These are phyloP conservation scores for Dryadomyces sulphureus DNA, from an alignment of 2,329 filamentous ascomycete species.

Conservation along the genomic window DNA sequence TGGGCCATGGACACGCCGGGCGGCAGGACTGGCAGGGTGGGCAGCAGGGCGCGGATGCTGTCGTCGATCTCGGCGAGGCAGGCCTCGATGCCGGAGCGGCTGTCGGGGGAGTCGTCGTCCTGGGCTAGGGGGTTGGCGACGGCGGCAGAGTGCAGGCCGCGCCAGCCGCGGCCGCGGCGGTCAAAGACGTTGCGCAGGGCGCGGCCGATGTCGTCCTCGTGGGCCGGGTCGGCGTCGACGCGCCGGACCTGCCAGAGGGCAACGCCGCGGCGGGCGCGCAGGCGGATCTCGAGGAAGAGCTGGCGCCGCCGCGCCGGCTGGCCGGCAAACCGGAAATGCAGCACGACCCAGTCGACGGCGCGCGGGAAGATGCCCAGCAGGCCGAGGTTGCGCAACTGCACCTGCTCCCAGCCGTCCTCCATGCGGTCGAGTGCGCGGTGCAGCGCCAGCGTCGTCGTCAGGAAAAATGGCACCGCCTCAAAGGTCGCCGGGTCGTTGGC, in stretches of 20 bases:
- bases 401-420: slow-evolving; percentile 35
- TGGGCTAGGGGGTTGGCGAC: slow-evolving; percentile 21
- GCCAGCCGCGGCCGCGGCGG: slow-evolving; percentile 28
- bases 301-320: slow-evolving; percentile 17
- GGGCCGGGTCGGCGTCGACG: slow-evolving; percentile 14
- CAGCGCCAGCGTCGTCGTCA: slow-evolving; percentile 50
- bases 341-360: slow-evolving; percentile 39
- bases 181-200: slow-evolving; percentile 31
- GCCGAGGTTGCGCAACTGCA: slow-evolving; percentile 27
- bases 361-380: slow-evolving; percentile 35
- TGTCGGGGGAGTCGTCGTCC: slow-evolving; percentile 16
- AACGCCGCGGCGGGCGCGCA: slow-evolving; percentile 31
- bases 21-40: slow-evolving; percentile 4
- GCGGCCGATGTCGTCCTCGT: slow-evolving; percentile 20
- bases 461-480: slow-evolving; percentile 35
- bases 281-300: slow-evolving; percentile 36
- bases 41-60: slow-evolving; percentile 22
- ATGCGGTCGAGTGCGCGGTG: slow-evolving; percentile 45
- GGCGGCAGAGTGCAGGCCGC: slow-evolving; percentile 31
- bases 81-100: slow-evolving; percentile 28
- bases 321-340: slow-evolving; percentile 33
- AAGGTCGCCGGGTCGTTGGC: slow-evolving; percentile 41
- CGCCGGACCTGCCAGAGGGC: slow-evolving; percentile 37
- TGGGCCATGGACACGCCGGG: slow-evolving; percentile 3
- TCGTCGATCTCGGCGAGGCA: slow-evolving; percentile 33